Evolutionary conservation across 208 protist species (phyloP), one percentile per base, ranked within the genome.

Genomic region (Vickermania ingenoplastis): DNA sequence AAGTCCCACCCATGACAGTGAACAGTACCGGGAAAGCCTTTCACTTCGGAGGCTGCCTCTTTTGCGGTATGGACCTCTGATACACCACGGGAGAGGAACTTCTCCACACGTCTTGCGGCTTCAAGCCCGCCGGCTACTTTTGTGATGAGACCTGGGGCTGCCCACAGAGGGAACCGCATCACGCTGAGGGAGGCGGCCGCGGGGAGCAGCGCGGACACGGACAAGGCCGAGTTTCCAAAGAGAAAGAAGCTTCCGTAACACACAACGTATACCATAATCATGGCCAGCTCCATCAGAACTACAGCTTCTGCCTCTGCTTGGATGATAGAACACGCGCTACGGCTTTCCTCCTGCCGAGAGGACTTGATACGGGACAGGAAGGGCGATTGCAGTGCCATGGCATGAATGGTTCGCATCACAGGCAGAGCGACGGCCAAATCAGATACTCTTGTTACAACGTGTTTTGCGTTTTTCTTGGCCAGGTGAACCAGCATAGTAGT

Each of bases 321-420:
- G 22, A 68, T 65, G 7, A 80, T 65, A 29, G 48, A 56, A 53
- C 59, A 71, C 58, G 69, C 76, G 23, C 72, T 77, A 17, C 71
- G 63, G 48, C 73, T 87, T 52, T 91, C 79, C 17, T 50, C 53
- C 22, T 41, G 58, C 27, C 83, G 69, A 3, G 73, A 64, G 7
- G 60, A 66, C 48, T 77, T 66, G 30, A 86, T 63, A 21, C 73
- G 71, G 4, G 59, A 27, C 50, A 79, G 55, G 4, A 87, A 66
- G 48, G 53, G 67, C 45, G 71, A 31, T 53, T 91, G 79, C 25
- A 82, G 69, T 17, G 75, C 76, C 77, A 91, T 83, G 41, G 80
- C 68, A 64, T 87, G 83, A 22, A 91, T 75, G 25, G 80, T 83
- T 22, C 83, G 83, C 77, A 91, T 91, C 4, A 62, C 71, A 3